Percentiles rank a stretch among this genome's conserved stretches.
Conservation (phyloP, 2,329 filamentous ascomycete genomes). For the Epichloe uncinata region DNA sequence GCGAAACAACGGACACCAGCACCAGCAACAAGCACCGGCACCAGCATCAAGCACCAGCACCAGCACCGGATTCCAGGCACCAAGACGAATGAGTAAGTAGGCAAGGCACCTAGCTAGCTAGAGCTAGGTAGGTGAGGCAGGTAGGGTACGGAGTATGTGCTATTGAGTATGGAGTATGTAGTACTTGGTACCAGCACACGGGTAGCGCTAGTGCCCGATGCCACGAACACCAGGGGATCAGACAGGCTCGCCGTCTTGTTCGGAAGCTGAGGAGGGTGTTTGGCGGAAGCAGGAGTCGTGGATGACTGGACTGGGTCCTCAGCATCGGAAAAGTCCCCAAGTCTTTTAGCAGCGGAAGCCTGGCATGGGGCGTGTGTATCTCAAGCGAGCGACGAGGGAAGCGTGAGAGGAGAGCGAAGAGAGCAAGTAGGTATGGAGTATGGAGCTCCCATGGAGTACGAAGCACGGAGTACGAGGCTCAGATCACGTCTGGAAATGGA, state of each 20-base stretch:
- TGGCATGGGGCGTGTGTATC: background rate
- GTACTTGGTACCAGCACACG: background rate
- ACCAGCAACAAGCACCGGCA: no score
- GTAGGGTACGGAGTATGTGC: background rate
- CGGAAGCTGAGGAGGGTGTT: background rate
- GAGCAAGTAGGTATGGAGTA: no score
- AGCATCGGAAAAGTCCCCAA: background rate
- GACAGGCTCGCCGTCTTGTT: background rate
- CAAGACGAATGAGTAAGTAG: background rate
- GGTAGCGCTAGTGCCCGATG: background rate
- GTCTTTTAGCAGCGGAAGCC: background rate
- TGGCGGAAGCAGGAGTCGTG: background rate
- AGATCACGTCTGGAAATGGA: no score
- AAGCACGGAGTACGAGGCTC: no score
- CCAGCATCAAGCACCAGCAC: no score
- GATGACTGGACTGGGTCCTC: background rate
- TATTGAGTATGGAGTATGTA: no score
- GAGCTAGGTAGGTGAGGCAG: background rate
- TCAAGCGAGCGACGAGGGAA: no score
- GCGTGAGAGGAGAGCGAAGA: no score
- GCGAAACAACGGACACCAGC: constrained; percentile 10
- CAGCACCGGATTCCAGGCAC: no score
- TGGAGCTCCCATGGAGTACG: no score
- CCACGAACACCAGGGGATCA: background rate
- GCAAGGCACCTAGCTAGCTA: background rate